Percentiles rank a stretch among this genome's conserved stretches.
phyloP scores from a whole-genome alignment of 768 basidiomycete species.

The Podaxis rugospora region DNA sequence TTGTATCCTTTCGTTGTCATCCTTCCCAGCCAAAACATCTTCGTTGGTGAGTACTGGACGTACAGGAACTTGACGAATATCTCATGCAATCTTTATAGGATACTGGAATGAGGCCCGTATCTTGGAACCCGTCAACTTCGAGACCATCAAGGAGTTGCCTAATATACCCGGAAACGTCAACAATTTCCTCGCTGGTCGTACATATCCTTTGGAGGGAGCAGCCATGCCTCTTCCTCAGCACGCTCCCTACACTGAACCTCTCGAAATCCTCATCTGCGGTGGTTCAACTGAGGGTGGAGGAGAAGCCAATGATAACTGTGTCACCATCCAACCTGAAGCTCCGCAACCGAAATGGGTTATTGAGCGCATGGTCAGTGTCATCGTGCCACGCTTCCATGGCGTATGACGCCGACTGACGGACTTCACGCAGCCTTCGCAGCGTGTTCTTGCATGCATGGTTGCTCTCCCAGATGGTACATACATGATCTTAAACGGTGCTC shows the following conservation, averaged over 20 bases:
- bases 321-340: slow-evolving; percentile 62
- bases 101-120: slow-evolving; percentile 84
- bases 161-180: slow-evolving; percentile 75
- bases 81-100: slow-evolving; percentile 28
- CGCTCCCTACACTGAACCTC: slow-evolving; percentile 70
- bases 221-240: slow-evolving; percentile 65
- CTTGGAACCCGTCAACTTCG: slow-evolving; percentile 61
- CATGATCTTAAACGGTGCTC: slow-evolving; percentile 73
- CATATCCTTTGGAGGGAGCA: slow-evolving; percentile 74
- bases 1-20: slow-evolving; percentile 75
- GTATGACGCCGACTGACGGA: slow-evolving; percentile 43
- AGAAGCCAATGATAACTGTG: slow-evolving; percentile 61
- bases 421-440: slow-evolving; percentile 51
- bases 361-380: slow-evolving; percentile 68
- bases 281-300: slow-evolving; percentile 62
- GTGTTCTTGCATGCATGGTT: slow-evolving; percentile 76
- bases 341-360: slow-evolving; percentile 60
- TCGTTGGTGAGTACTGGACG: slow-evolving; percentile 51
- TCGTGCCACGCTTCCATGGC: background rate
- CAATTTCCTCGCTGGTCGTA: slow-evolving; percentile 67
- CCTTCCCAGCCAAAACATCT: slow-evolving; percentile 65
- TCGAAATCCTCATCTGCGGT: slow-evolving; percentile 71
- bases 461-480: slow-evolving; percentile 72
- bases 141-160: slow-evolving; percentile 55
- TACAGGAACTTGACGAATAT: background rate